Conservation (phyloP, 2,329 filamentous ascomycete genomes). For the Dissoconium aciculare region DNA sequence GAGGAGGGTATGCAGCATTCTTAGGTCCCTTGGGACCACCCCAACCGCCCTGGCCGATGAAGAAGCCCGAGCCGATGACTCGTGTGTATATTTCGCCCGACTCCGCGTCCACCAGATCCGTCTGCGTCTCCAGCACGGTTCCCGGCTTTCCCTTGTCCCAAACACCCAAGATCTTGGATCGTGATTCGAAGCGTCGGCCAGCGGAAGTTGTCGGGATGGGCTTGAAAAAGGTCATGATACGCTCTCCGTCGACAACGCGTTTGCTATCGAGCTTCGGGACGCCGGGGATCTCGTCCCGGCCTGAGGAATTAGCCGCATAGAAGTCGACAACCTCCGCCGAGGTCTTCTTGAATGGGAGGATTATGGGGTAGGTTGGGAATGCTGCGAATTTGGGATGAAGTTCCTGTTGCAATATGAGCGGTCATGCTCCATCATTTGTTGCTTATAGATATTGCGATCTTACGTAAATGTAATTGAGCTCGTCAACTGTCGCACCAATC, state of each 20-base stretch:
- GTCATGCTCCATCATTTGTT: constrained; percentile 7
- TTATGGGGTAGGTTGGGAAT: constrained; percentile 77
- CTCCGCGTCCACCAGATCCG: constrained; percentile 55
- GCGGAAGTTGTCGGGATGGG: constrained; percentile 56
- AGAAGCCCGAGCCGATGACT: constrained; percentile 58
- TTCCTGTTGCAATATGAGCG: constrained; percentile 42
- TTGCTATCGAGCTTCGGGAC: constrained; percentile 62
- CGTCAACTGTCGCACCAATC: constrained; percentile 71
- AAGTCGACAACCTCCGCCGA: constrained; percentile 57
- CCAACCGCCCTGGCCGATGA: constrained; percentile 69
- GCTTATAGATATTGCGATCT: constrained; percentile 14
- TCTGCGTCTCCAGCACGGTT: constrained; percentile 67
- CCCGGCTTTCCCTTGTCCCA: constrained; percentile 74
- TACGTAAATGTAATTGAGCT: constrained; percentile 88
- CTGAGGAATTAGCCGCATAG: constrained; percentile 47
- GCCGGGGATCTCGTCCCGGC: constrained; percentile 46
- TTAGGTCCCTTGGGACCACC: constrained; percentile 77
- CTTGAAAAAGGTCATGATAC: constrained; percentile 55
- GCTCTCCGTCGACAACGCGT: constrained; percentile 71
- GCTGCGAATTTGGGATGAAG: constrained; percentile 72
- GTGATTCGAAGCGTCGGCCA: constrained; percentile 59
- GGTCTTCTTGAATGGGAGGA: constrained; percentile 69
- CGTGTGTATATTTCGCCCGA: constrained; percentile 57
- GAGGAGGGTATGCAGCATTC: constrained; percentile 62
- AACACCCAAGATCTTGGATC: constrained; percentile 65